These are phyloP conservation scores for Gossypium anomalum DNA, from an alignment of 345 rosid genomes.

Conservation along the genomic window DNA sequence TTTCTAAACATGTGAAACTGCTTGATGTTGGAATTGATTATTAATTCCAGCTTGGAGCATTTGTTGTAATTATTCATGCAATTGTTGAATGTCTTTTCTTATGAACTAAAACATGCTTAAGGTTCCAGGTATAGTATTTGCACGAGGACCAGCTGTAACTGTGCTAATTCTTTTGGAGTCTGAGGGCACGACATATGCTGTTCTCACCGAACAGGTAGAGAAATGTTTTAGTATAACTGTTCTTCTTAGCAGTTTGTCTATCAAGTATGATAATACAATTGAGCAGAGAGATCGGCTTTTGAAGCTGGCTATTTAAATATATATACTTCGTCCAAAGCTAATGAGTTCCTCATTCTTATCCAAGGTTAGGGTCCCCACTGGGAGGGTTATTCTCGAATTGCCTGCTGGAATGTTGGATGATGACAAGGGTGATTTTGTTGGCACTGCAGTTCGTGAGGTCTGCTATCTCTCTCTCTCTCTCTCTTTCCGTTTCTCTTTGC, in stretches of 20 bases:
- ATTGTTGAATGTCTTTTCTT: slow-evolving; percentile 2
- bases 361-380: slow-evolving; percentile 87
- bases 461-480: slow-evolving; percentile 14
- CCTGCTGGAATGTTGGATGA: slow-evolving; percentile 97
- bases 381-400: slow-evolving; percentile 70
- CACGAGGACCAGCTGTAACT: slow-evolving; percentile 88
- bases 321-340: slow-evolving; percentile 8
- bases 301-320: not conserved
- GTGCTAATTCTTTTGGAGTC: slow-evolving; percentile 79
- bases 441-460: slow-evolving; percentile 94
- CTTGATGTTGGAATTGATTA: not conserved
- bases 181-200: slow-evolving; percentile 61
- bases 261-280: not conserved
- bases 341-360: slow-evolving; percentile 14
- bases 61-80: not conserved
- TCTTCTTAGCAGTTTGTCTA: not conserved
- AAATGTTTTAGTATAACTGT: not conserved
- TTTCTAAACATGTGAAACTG: not conserved
- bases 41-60: not conserved
- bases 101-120: slow-evolving; percentile 39
- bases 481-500: not conserved
- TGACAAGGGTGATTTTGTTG: slow-evolving; percentile 78
- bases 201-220: slow-evolving; percentile 87
- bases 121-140: slow-evolving; percentile 97
- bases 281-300: not conserved